These are phyloP conservation scores for Amanita pseudoporphyria DNA, from an alignment of 768 basidiomycete genomes.

Conservation along the genomic window DNA sequence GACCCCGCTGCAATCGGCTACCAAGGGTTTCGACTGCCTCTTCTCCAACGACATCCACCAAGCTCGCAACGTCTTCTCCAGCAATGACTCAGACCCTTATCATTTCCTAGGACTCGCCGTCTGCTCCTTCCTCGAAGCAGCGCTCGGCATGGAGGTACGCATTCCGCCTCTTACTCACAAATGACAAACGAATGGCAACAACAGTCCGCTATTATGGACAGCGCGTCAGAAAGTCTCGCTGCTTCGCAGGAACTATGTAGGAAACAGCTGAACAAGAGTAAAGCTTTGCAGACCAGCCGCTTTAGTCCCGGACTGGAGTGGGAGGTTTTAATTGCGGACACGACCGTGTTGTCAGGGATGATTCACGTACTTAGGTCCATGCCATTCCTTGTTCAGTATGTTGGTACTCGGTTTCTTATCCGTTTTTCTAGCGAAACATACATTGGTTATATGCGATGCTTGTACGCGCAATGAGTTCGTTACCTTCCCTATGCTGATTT, in stretches of 20 bases:
- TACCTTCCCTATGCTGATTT: neutral
- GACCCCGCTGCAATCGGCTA: neutral
- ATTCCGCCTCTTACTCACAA: neutral
- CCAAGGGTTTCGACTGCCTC: slow-evolving; percentile 53
- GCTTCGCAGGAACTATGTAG: slow-evolving; percentile 53
- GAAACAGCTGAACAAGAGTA: slow-evolving; percentile 30
- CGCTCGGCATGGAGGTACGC: slow-evolving; percentile 70
- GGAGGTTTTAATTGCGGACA: slow-evolving; percentile 69
- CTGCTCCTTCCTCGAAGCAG: slow-evolving; percentile 67
- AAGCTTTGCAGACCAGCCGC: slow-evolving; percentile 25
- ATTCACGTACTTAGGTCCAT: slow-evolving; percentile 61
- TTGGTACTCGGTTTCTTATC: neutral
- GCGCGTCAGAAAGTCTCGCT: slow-evolving; percentile 47
- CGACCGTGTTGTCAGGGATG: slow-evolving; percentile 59
- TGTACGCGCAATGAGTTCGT: slow-evolving; percentile 32
- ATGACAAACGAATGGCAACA: slow-evolving; percentile 13
- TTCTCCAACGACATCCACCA: slow-evolving; percentile 57
- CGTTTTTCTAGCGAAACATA: slow-evolving; percentile 45
- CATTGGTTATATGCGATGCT: slow-evolving; percentile 70
- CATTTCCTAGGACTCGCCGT: slow-evolving; percentile 67
- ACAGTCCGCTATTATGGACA: slow-evolving; percentile 51
- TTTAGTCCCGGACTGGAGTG: slow-evolving; percentile 64
- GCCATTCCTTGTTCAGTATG: neutral
- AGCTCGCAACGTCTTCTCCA: slow-evolving; percentile 42
- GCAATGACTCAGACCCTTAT: slow-evolving; percentile 45